Conservation (phyloP, 441 rosid genomes). For the Aquilaria agallochum region DNA sequence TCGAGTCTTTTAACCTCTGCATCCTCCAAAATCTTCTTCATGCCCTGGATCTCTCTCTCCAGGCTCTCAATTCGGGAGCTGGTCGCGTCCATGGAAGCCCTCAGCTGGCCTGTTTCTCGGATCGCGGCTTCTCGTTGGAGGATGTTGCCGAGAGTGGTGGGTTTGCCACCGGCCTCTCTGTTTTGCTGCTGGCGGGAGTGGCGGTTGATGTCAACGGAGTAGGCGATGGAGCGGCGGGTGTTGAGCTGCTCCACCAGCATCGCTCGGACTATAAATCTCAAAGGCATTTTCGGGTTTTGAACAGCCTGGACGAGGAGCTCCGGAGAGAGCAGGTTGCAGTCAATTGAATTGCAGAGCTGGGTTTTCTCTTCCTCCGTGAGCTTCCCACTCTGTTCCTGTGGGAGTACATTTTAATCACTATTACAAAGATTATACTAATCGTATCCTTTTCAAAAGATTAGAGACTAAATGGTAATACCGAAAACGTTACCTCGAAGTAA, state of each 20-base stretch:
- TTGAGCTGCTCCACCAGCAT: slow-evolving; percentile 82
- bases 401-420: not conserved
- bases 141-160: slow-evolving; percentile 55
- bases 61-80: slow-evolving; percentile 58
- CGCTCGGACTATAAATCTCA: slow-evolving; percentile 75
- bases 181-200: not conserved
- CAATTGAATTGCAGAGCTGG: slow-evolving; percentile 57
- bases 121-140: slow-evolving; percentile 58
- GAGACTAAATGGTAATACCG: too few species aligned
- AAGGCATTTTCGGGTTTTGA: slow-evolving; percentile 76
- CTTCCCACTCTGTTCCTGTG: slow-evolving; percentile 46
- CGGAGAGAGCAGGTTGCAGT: slow-evolving; percentile 72
- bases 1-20: slow-evolving; percentile 25
- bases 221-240: slow-evolving; percentile 51
- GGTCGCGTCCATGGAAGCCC: slow-evolving; percentile 65
- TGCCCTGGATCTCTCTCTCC: slow-evolving; percentile 56
- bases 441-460: too few species aligned
- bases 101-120: slow-evolving; percentile 52
- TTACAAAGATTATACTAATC: not conserved
- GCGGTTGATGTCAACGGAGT: slow-evolving; percentile 19
- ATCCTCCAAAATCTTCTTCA: slow-evolving; percentile 45
- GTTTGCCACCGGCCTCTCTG: slow-evolving; percentile 2
- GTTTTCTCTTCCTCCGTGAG: slow-evolving; percentile 59
- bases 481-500: slow-evolving; percentile 49
- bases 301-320: slow-evolving; percentile 61